Evolutionary conservation across 306 rosid species (phyloP).

Genomic region (Lathyrus aphaca): DNA sequence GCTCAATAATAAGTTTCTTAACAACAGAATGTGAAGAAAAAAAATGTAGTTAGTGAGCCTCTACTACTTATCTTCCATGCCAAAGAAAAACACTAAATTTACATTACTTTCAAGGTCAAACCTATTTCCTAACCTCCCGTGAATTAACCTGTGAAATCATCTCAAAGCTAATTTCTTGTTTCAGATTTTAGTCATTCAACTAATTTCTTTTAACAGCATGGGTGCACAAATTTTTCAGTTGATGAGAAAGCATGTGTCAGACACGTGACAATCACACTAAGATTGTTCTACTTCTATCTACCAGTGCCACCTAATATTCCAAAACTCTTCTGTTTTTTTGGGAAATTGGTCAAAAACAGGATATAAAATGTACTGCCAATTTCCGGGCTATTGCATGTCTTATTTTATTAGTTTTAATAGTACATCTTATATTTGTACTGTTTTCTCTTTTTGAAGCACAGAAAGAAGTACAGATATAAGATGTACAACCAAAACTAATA

Average conservation of each 20-base stretch:
- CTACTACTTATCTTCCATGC: constrained; percentile 5
- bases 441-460: no score
- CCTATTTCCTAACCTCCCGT: neutral
- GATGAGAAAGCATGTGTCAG: constrained; percentile 23
- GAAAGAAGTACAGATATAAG: neutral
- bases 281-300: constrained; percentile 16
- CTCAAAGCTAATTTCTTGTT: constrained; percentile 6
- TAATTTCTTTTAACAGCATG: constrained; percentile 1
- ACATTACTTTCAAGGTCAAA: constrained; percentile 1
- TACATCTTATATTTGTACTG: no score
- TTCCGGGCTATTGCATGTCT: no score
- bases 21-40: constrained; percentile 22
- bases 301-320: constrained; percentile 6
- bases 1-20: neutral
- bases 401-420: no score
- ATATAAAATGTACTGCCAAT: neutral
- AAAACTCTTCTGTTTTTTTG: neutral
- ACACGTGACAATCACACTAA: constrained; percentile 11
- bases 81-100: neutral
- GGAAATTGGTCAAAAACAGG: neutral
- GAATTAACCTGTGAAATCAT: constrained; percentile 20
- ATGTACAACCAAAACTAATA: neutral
- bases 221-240: constrained; percentile 4
- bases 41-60: constrained; percentile 1
- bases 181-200: constrained; percentile 3